Conservation (phyloP, 345 rosid genomes). For the Arabidopsis arenosa region DNA sequence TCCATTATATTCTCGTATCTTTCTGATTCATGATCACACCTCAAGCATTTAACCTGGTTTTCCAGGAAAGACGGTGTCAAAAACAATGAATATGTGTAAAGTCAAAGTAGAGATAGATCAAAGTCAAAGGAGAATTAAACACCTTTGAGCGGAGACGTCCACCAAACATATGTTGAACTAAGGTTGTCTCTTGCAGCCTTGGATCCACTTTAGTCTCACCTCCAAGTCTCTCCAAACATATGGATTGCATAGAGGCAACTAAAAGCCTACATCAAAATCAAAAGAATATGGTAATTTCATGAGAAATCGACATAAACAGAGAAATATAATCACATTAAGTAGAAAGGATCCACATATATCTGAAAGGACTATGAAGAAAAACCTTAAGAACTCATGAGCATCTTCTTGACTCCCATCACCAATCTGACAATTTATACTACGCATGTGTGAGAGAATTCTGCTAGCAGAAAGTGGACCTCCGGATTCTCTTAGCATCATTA, state of each 20-base stretch:
- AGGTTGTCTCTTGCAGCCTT: slow-evolving; percentile 79
- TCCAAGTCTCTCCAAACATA: slow-evolving; percentile 79
- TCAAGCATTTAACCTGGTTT: slow-evolving; percentile 72
- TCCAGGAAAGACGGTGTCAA: slow-evolving; percentile 13
- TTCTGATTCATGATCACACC: slow-evolving; percentile 80
- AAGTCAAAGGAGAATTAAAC: neutral
- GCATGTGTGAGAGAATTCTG: slow-evolving; percentile 70
- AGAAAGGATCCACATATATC: slow-evolving; percentile 10
- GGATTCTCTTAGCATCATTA: slow-evolving; percentile 67
- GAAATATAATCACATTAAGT: neutral
- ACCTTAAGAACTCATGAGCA: slow-evolving; percentile 93
- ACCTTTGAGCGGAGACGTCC: slow-evolving; percentile 83
- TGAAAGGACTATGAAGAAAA: slow-evolving; percentile 29
- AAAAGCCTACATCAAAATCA: slow-evolving; percentile 57
- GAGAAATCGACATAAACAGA: neutral
- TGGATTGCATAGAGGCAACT: slow-evolving; percentile 82
- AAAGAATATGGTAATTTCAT: slow-evolving; percentile 17
- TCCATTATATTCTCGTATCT: slow-evolving; percentile 87
- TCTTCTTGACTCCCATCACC: slow-evolving; percentile 92
- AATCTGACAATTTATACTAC: slow-evolving; percentile 68
- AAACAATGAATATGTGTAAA: slow-evolving; percentile 21
- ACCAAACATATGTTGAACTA: slow-evolving; percentile 82
- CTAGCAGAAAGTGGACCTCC: slow-evolving; percentile 77
- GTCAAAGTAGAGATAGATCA: slow-evolving; percentile 10
- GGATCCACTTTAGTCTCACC: slow-evolving; percentile 77